Base-by-base conservation (phyloP, 768 basidiomycete genomes). In the Kwoniella europaea region DNA sequence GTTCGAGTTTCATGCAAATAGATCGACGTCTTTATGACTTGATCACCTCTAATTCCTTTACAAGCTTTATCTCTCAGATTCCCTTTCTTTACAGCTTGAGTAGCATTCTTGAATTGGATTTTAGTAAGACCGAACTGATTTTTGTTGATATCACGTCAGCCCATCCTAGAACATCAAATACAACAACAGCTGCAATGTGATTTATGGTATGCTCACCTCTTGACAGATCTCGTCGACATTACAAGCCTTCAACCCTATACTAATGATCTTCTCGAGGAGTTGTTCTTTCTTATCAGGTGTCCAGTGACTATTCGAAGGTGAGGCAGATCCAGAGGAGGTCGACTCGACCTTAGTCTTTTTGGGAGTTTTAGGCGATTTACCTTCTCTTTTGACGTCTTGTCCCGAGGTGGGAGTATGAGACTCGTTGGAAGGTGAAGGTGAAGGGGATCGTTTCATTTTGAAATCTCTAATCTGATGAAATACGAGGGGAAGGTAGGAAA, bases 51-150 rank as follows among this genome's bases (percentile, higher is more conserved):
- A 2, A 74, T 65, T n/a, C 59, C 65, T 62, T 74, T 74, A 66
- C 52, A 55, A 64, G 69, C 69, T 53, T 74, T 74, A 44, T 70
- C 68, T 53, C 69, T 56, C 13, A 70, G 41, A 55, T 74, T 74
- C 2, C 72, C 72, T 43, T 63, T 68, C 35, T 63, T 74, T 4
- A 65, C 72, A n/a, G 60, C 44, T 41, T 63, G 62, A 13, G 64
- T 62, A 12, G 67, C 71, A 59, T 74, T 74, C 1, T 22, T 44
- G 22, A 74, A 50, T 61, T 74, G 68, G 50, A 71, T 4, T 41
- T 63, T 66, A 22, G 62, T 70, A 7, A 74, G 15, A 42, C 62
- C 72, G 41, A 70, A 71, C 72, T 74, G 41, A 61, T 29, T 41
- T 22, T 20, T 6, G 12, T 5, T 18, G 42, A 43, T 16, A 18